These are phyloP conservation scores for Acacia pycnantha DNA, from an alignment of 331 rosid genomes.

Conservation along the genomic window DNA sequence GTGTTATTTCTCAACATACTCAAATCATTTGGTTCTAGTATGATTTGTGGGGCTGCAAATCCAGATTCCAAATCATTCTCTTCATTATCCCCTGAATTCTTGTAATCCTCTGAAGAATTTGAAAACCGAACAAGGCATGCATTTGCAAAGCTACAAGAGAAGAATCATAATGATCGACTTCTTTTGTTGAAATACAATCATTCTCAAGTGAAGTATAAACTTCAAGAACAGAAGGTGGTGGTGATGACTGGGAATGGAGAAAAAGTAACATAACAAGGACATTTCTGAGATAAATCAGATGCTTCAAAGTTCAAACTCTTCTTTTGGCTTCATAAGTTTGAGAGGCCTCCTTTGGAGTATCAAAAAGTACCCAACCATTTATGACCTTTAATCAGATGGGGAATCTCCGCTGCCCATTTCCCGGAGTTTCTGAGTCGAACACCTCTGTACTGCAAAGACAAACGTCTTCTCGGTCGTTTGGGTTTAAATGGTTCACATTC, in stretches of 20 bases:
- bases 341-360: constrained; percentile 76
- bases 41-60: too few relatives aligned
- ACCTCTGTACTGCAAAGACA: constrained; percentile 56
- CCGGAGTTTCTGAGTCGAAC: constrained; percentile 86
- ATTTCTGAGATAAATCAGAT: neutral
- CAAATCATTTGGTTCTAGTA: too few relatives aligned
- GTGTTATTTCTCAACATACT: too few relatives aligned
- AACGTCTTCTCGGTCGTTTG: constrained; percentile 3
- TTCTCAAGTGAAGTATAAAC: constrained; percentile 38
- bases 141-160: neutral
- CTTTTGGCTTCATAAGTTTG: constrained; percentile 61
- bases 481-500: constrained; percentile 12
- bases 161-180: neutral
- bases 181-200: constrained; percentile 5
- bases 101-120: neutral
- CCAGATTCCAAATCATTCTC: too few relatives aligned
- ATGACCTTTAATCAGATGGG: constrained; percentile 61
- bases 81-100: neutral
- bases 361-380: constrained; percentile 84
- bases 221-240: constrained; percentile 58
- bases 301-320: constrained; percentile 50
- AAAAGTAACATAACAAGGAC: neutral
- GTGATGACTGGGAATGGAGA: constrained; percentile 40
- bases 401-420: constrained; percentile 93
- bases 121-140: neutral